phyloP scores from a whole-genome alignment of 306 rosid genomes.

The Neltuma alba region DNA sequence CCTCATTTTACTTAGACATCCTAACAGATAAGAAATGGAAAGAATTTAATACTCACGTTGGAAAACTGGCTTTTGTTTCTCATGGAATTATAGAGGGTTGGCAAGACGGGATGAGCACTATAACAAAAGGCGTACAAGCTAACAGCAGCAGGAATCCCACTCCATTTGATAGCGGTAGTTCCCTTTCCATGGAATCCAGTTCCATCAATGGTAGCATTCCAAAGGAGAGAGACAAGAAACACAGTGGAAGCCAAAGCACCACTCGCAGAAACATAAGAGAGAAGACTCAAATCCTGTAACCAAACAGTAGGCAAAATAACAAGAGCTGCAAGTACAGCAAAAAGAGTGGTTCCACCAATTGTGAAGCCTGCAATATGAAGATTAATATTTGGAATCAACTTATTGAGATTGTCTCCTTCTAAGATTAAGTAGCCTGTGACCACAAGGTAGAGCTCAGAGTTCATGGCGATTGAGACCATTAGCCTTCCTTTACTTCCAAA shows the following conservation, averaged over 20 bases:
- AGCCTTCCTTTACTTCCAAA: constrained; percentile 53
- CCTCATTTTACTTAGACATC: too few relatives aligned
- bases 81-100: constrained; percentile 48
- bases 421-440: constrained; percentile 59
- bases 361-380: constrained; percentile 37
- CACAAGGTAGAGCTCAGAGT: too few relatives aligned
- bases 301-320: constrained; percentile 74
- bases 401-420: constrained; percentile 40
- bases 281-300: constrained; percentile 28
- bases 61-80: constrained; percentile 69
- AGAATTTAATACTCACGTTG: too few relatives aligned
- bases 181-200: constrained; percentile 61
- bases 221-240: constrained; percentile 52
- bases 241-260: constrained; percentile 80
- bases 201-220: constrained; percentile 66
- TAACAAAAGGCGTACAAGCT: constrained; percentile 81
- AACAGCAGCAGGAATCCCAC: constrained; percentile 64
- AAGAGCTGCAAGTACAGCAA: constrained; percentile 52
- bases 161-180: constrained; percentile 47
- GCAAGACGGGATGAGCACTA: constrained; percentile 77
- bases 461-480: too few relatives aligned
- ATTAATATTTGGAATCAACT: constrained; percentile 36
- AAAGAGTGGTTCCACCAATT: constrained; percentile 42
- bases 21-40: too few relatives aligned
- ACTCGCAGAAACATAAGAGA: constrained; percentile 81